These are phyloP conservation scores for Hymenoscyphus fructigenus DNA, from an alignment of 2,329 filamentous ascomycete species.

Conservation along the genomic window DNA sequence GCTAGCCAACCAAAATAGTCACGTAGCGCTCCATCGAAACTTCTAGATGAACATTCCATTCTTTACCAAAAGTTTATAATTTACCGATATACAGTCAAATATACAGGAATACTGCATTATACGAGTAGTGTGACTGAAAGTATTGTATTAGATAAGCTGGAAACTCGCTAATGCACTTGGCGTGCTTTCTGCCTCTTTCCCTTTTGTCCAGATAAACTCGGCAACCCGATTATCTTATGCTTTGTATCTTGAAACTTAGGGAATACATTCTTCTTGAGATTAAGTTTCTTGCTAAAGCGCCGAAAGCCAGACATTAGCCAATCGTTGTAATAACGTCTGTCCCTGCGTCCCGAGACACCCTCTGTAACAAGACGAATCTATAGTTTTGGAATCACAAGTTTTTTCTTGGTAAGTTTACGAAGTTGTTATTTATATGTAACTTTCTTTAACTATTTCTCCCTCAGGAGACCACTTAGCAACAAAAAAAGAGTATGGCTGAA, in stretches of 20 bases:
- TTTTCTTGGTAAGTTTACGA: no score
- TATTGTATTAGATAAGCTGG: constrained; percentile 2
- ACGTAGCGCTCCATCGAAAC: not conserved
- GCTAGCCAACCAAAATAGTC: not conserved
- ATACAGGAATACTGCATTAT: constrained; percentile 3
- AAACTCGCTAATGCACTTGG: not conserved
- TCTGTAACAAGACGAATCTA: no score
- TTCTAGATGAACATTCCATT: not conserved
- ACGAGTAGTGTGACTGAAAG: constrained; percentile 1
- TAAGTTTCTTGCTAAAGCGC: not conserved
- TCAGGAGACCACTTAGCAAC: no score
- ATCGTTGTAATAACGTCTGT: not conserved
- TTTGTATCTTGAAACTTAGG: constrained; percentile 9
- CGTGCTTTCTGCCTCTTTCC: not conserved
- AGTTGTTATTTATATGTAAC: no score
- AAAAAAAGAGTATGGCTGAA: no score
- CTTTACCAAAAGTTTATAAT: constrained; percentile 2
- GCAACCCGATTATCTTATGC: not conserved
- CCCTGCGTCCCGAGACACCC: no score
- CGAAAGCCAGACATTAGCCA: not conserved
- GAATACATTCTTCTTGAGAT: not conserved
- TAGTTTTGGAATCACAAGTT: no score
- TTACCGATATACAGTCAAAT: not conserved
- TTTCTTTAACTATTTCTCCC: no score
- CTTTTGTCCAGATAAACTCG: not conserved